A percentile compares a stretch with the other conserved stretches of the same genome.
Conservation (phyloP, 306 rosid species). For the Medicago lupulina region DNA sequence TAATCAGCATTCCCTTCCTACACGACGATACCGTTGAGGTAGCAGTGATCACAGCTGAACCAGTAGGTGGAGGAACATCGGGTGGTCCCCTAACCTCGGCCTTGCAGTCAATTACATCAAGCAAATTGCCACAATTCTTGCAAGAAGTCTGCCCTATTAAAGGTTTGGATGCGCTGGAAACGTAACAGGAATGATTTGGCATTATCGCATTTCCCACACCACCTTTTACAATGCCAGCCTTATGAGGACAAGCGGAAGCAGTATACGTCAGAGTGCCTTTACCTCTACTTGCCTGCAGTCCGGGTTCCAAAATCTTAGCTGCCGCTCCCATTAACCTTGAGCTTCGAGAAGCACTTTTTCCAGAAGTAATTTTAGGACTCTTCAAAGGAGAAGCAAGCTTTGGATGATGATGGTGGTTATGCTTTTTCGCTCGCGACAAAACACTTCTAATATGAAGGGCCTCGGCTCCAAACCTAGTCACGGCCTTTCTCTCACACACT, state of each 20-base stretch:
- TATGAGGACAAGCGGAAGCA: slow-evolving; percentile 49
- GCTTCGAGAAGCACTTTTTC: slow-evolving; percentile 63
- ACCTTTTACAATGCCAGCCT: slow-evolving; percentile 37
- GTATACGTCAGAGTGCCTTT: slow-evolving; percentile 60
- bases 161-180: slow-evolving; percentile 43
- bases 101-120: slow-evolving; percentile 55
- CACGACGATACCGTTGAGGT: slow-evolving; percentile 49
- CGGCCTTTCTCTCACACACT: slow-evolving; percentile 57
- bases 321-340: slow-evolving; percentile 89
- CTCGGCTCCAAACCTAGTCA: slow-evolving; percentile 77
- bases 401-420: slow-evolving; percentile 54
- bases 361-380: slow-evolving; percentile 63
- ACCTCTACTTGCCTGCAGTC: slow-evolving; percentile 65
- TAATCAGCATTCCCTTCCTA: slow-evolving; percentile 46
- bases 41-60: slow-evolving; percentile 47
- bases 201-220: slow-evolving; percentile 31
- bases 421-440: slow-evolving; percentile 67
- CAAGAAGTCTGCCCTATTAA: slow-evolving; percentile 68
- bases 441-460: slow-evolving; percentile 79
- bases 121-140: slow-evolving; percentile 64
- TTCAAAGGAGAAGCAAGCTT: slow-evolving; percentile 71
- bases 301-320: slow-evolving; percentile 86
- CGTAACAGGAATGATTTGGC: slow-evolving; percentile 46
- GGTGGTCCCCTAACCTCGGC: slow-evolving; percentile 48
- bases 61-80: slow-evolving; percentile 37